Percentiles rank a stretch among this genome's conserved stretches.
Evolutionary conservation across 2,329 filamentous ascomycete genomes (phyloP).

Genomic region (Xylariaceae sp.): DNA sequence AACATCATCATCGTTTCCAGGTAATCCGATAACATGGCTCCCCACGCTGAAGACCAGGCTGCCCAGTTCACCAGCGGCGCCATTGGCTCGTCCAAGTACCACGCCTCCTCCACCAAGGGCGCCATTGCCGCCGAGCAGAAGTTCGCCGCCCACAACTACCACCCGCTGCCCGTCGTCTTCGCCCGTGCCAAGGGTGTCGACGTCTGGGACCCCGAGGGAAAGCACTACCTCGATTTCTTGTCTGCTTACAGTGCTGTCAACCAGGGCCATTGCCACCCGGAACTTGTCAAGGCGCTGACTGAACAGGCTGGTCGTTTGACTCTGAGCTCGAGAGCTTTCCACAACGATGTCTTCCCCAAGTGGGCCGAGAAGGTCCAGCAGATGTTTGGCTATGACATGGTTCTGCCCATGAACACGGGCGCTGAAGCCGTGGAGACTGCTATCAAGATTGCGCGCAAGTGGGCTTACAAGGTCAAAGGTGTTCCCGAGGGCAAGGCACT

Average conservation of each 20-base stretch:
- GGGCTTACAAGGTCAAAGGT: constrained; percentile 94
- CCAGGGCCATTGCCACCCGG: constrained; percentile 96
- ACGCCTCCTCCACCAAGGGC: constrained; percentile 69
- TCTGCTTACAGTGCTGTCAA: constrained; percentile 98
- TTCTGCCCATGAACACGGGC: constrained; percentile 96
- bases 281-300: constrained; percentile 82
- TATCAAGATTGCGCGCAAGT: constrained; percentile 93
- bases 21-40: constrained; percentile 44
- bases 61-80: constrained; percentile 33
- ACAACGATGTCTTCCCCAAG: constrained; percentile 96
- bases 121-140: constrained; percentile 78
- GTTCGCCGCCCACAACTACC: constrained; percentile 97
- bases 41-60: constrained; percentile 47
- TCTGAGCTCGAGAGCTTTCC: constrained; percentile 88
- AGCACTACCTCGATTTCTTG: constrained; percentile 94
- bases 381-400: constrained; percentile 95
- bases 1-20: constrained; percentile 1
- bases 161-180: constrained; percentile 92
- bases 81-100: constrained; percentile 46
- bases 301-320: constrained; percentile 88
- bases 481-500: constrained; percentile 79
- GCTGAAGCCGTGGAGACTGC: constrained; percentile 95
- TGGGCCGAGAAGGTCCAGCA: constrained; percentile 89
- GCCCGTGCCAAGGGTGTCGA: constrained; percentile 75
- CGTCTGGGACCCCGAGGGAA: constrained; percentile 96